Conservation (phyloP, 352 stramenopile genomes). For the Phytophthora boehmeriae region DNA sequence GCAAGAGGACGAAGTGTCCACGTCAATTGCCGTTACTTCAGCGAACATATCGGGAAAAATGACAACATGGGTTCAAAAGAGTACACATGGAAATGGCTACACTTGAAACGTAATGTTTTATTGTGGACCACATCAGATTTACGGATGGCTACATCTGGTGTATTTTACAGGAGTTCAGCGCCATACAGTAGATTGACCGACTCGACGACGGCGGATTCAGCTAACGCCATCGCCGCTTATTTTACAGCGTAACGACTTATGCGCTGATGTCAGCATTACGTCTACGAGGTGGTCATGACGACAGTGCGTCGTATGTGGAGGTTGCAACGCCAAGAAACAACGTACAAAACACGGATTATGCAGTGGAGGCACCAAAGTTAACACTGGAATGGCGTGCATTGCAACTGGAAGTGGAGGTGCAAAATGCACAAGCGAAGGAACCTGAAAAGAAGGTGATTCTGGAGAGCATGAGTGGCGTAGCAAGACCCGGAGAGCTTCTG, state of each 20-base stretch:
- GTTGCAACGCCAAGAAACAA: background rate
- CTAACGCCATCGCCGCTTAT: background rate
- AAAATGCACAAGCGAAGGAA: constrained; percentile 44
- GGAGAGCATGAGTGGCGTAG: constrained; percentile 46
- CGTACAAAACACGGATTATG: background rate
- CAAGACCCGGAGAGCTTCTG: constrained; percentile 59
- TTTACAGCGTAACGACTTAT: background rate
- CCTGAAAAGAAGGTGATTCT: constrained; percentile 62
- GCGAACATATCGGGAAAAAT: too few relatives aligned
- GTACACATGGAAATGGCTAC: background rate
- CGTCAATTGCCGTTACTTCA: background rate
- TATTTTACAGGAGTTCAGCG: too few relatives aligned
- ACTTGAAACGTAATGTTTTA: background rate
- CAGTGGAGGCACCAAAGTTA: constrained; percentile 18
- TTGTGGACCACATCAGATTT: too few relatives aligned
- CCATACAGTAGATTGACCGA: too few relatives aligned
- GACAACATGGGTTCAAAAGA: background rate
- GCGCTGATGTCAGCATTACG: background rate
- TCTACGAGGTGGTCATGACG: background rate
- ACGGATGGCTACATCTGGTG: too few relatives aligned
- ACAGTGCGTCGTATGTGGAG: background rate
- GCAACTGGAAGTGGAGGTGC: constrained; percentile 34
- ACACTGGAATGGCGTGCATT: constrained; percentile 49
- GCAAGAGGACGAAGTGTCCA: background rate
- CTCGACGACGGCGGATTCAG: too few relatives aligned